Evolutionary conservation across 805 yeast species (phyloP).

Genomic region (Suhomyces prunicola): DNA sequence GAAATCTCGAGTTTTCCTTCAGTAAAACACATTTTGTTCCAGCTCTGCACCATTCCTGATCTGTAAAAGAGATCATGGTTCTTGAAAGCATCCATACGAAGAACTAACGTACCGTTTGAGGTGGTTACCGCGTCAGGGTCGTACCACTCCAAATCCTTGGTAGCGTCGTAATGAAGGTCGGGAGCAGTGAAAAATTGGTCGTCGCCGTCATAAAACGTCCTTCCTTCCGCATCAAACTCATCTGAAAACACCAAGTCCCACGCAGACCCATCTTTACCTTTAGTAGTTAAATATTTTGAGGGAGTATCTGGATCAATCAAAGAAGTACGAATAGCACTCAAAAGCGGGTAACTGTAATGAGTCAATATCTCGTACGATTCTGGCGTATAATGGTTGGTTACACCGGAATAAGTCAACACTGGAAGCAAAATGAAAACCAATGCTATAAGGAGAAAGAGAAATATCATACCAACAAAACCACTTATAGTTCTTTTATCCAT

Average conservation of each 20-base stretch:
- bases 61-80: constrained; percentile 80
- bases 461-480: constrained; percentile 20
- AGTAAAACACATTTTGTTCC: constrained; percentile 89
- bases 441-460: constrained; percentile 14
- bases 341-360: constrained; percentile 53
- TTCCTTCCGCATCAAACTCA: constrained; percentile 85
- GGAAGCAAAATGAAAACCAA: constrained; percentile 22
- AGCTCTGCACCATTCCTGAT: constrained; percentile 87
- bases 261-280: constrained; percentile 54
- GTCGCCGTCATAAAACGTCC: constrained; percentile 87
- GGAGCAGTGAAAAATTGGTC: constrained; percentile 90
- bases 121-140: constrained; percentile 88
- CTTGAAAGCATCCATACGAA: constrained; percentile 77
- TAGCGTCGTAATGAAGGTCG: constrained; percentile 81
- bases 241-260: constrained; percentile 87
- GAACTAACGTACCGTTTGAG: constrained; percentile 60
- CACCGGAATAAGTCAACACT: constrained; percentile 24
- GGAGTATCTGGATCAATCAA: constrained; percentile 77
- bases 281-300: constrained; percentile 42
- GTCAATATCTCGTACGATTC: constrained; percentile 47
- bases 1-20: constrained; percentile 78
- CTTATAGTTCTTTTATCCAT: constrained; percentile 21
- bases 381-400: constrained; percentile 17
- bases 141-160: constrained; percentile 91
- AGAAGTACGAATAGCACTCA: constrained; percentile 58